Conservation (phyloP, 257 asterid genomes). For the Euphrasia confusa region DNA sequence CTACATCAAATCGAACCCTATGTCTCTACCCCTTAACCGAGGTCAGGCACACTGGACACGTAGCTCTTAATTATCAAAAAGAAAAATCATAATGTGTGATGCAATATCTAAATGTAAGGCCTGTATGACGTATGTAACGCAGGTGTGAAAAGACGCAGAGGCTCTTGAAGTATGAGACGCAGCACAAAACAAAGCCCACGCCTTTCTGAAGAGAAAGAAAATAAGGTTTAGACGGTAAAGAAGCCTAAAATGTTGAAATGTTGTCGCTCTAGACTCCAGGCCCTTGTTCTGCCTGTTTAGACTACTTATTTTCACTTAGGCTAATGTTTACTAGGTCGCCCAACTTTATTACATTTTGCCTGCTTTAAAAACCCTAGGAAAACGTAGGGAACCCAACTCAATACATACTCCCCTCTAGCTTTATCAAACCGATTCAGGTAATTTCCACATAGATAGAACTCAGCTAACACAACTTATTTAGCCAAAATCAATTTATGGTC, state of each 20-base stretch:
- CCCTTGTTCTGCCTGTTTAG: background rate
- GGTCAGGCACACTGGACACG: background rate
- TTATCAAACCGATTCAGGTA: background rate
- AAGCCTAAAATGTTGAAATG: background rate
- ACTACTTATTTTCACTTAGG: background rate
- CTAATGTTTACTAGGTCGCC: background rate
- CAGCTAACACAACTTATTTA: background rate
- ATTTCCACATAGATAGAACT: background rate
- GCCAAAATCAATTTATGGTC: constrained; percentile 8
- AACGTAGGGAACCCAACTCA: too few species aligned
- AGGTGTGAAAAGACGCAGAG: background rate
- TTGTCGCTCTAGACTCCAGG: background rate
- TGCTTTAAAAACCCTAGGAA: too few species aligned
- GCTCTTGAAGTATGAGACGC: background rate
- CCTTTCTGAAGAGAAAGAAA: background rate
- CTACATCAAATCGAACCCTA: background rate
- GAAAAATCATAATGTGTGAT: constrained; percentile 3
- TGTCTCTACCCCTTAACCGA: background rate
- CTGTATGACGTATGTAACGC: background rate
- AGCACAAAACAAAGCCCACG: background rate
- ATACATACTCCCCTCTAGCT: background rate
- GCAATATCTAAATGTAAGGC: background rate
- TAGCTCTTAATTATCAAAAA: background rate
- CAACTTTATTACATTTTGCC: background rate
- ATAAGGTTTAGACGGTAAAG: background rate